These are phyloP conservation scores for Albifimbria verrucaria DNA, from an alignment of 2,329 filamentous ascomycete species.

Conservation along the genomic window DNA sequence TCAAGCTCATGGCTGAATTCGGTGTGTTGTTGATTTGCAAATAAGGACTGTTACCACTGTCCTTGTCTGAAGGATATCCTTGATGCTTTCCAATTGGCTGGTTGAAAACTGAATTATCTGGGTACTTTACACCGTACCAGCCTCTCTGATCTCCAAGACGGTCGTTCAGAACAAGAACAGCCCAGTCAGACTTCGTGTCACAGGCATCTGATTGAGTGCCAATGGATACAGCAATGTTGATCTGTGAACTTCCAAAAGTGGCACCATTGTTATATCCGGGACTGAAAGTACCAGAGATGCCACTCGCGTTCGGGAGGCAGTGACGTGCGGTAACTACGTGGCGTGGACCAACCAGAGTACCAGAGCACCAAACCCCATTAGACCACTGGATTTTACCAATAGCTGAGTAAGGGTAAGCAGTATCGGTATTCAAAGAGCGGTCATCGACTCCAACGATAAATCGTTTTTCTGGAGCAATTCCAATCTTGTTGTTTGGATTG, in stretches of 20 bases:
- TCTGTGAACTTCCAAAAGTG: slow-evolving; percentile 4
- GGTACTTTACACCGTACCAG: slow-evolving; percentile 16
- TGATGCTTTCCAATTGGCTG: slow-evolving; percentile 13
- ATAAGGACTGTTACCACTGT: slow-evolving; percentile 11
- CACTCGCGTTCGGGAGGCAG: slow-evolving; percentile 16
- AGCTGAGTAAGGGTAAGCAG: slow-evolving; percentile 14
- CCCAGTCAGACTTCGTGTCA: slow-evolving; percentile 21
- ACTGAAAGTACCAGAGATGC: slow-evolving; percentile 15
- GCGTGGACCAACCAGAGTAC: slow-evolving; percentile 24
- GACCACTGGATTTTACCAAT: slow-evolving; percentile 17
- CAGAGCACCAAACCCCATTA: slow-evolving; percentile 19
- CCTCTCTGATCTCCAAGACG: slow-evolving; percentile 20
- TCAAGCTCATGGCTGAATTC: neutral
- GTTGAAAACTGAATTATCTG: slow-evolving; percentile 10
- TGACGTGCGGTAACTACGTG: slow-evolving; percentile 24
- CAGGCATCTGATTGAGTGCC: slow-evolving; percentile 7
- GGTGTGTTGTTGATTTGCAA: slow-evolving; percentile 1
- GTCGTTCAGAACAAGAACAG: slow-evolving; percentile 19
- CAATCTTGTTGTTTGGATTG: no score
- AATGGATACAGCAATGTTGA: neutral
- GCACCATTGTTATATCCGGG: slow-evolving; percentile 15
- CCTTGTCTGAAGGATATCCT: slow-evolving; percentile 16
- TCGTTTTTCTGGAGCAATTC: no score
- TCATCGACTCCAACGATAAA: slow-evolving; percentile 18
- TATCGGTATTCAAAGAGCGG: slow-evolving; percentile 14